Conservation (phyloP, 2,329 filamentous ascomycete genomes). For the Xylariaceae sp. region DNA sequence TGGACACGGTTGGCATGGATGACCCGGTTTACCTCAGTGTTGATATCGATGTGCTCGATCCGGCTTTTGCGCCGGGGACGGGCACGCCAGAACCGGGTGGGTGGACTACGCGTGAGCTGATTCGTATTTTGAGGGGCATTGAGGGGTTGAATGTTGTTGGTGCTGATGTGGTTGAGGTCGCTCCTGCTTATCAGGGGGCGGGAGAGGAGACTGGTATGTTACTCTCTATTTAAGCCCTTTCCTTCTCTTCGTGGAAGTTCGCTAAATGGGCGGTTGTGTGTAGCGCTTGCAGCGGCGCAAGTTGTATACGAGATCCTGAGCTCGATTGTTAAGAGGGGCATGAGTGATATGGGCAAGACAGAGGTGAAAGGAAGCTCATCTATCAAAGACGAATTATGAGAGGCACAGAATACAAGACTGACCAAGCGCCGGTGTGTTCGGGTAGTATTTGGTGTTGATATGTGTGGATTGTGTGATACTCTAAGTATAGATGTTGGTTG, state of each 20-base stretch:
- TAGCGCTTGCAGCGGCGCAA: conserved; percentile 76
- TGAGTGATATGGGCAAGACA: conserved; percentile 33
- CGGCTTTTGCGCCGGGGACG: conserved; percentile 65
- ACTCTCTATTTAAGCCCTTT: neutral
- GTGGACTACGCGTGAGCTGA: conserved; percentile 86
- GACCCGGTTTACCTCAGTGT: conserved; percentile 77
- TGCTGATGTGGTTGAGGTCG: conserved; percentile 86
- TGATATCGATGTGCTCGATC: conserved; percentile 74
- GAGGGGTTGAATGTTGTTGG: conserved; percentile 82
- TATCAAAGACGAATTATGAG: too few species aligned
- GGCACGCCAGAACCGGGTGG: conserved; percentile 88
- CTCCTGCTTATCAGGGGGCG: conserved; percentile 75
- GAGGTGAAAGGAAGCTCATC: conserved; percentile 19
- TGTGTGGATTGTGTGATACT: too few species aligned
- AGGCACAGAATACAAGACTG: too few species aligned
- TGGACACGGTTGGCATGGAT: conserved; percentile 67
- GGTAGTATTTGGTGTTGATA: too few species aligned
- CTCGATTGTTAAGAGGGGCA: conserved; percentile 61
- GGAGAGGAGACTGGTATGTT: conserved; percentile 59
- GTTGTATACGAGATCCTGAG: conserved; percentile 83
- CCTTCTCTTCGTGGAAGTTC: too few species aligned
- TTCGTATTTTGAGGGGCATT: conserved; percentile 75
- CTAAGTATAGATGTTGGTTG: too few species aligned
- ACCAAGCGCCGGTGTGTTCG: too few species aligned
- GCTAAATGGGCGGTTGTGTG: too few species aligned